Base-by-base conservation (phyloP, 305 asterid species). In the Fraxinus dipetala region DNA sequence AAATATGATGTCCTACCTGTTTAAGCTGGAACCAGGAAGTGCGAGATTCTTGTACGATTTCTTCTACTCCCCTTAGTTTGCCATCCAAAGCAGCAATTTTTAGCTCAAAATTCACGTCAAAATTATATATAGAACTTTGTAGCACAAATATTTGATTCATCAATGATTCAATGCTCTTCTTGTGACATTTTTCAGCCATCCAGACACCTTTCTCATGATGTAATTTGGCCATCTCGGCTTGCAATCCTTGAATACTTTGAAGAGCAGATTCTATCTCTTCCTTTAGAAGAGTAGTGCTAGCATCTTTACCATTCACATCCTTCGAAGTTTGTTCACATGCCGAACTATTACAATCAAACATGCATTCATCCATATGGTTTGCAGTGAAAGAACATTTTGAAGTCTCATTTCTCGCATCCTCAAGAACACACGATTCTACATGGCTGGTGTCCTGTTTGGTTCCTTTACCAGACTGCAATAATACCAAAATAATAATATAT, bases 231-330 rank as follows among this genome's bases (percentile, higher is more conserved):
- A 94, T 91, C 90, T 94, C 94, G 43, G 87, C 86, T 87, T 92
- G 89, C 89, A 96, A 89, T 74, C 85, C 91, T 87, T 94, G 87
- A 83, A 94, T 90, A 86, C 93, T 89, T 83, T 85, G 85, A 69
- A 93, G 91, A 73, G 97, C 93, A 83, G 86, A 86, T 87, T 91
- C 95, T 40, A 93, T 85, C 91, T 94, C 99, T 83, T 88, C 90
- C 89, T 89, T 92, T 82, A 95, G 87, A 81, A 91, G 94, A 86
- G 82, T 54, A 82, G 90, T 87, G 61, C 93, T 87, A 81, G 87
- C 82, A 72, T 95, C 93, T 86, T 89, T 87, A 59, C 79, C 85
- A 38, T 83, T 86, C 78, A 80, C 86, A 84, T 85, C 87, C 83
- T 84, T 84, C 85, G 75, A 81, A 75, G 59, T 70, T 32, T 84